Evolutionary conservation across 768 basidiomycete species (phyloP).

Genomic region (Boletus reticuloceps): DNA sequence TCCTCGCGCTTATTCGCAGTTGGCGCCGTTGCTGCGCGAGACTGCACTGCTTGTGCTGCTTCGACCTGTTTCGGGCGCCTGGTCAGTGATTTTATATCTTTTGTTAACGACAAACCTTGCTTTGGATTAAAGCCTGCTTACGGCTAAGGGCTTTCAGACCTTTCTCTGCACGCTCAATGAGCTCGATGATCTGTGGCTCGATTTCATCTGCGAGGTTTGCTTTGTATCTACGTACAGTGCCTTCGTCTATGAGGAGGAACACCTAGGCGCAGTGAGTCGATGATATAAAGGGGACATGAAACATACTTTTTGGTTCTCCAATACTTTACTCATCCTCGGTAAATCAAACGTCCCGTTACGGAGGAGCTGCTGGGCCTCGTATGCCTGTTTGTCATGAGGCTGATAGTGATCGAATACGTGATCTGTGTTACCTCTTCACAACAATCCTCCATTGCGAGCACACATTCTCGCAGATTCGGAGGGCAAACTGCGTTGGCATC

Average conservation of each 20-base stretch:
- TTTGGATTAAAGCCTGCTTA: slow-evolving; percentile 58
- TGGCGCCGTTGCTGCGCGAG: slow-evolving; percentile 45
- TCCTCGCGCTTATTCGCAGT: slow-evolving; percentile 64
- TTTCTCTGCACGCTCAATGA: slow-evolving; percentile 68
- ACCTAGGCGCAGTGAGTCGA: slow-evolving; percentile 44
- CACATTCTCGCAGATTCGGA: slow-evolving; percentile 71
- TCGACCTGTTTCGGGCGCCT: slow-evolving; percentile 45
- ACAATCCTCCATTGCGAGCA: slow-evolving; percentile 75
- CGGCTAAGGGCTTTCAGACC: slow-evolving; percentile 61
- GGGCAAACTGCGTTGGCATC: slow-evolving; percentile 67
- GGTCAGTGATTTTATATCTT: not conserved
- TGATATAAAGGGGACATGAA: not conserved
- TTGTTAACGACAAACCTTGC: slow-evolving; percentile 47
- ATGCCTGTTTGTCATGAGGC: slow-evolving; percentile 41
- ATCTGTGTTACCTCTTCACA: slow-evolving; percentile 61
- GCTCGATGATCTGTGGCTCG: slow-evolving; percentile 75
- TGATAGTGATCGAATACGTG: not conserved
- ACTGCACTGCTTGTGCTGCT: slow-evolving; percentile 40
- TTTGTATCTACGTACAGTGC: slow-evolving; percentile 71
- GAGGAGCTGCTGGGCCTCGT: slow-evolving; percentile 67
- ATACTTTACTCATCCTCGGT: slow-evolving; percentile 63
- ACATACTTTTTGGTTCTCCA: slow-evolving; percentile 65
- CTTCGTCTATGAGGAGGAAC: slow-evolving; percentile 71
- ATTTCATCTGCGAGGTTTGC: slow-evolving; percentile 74
- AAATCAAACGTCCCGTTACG: slow-evolving; percentile 70